These are phyloP conservation scores for Posidonia oceanica DNA, from an alignment of 116 monocot species.

Conservation along the genomic window DNA sequence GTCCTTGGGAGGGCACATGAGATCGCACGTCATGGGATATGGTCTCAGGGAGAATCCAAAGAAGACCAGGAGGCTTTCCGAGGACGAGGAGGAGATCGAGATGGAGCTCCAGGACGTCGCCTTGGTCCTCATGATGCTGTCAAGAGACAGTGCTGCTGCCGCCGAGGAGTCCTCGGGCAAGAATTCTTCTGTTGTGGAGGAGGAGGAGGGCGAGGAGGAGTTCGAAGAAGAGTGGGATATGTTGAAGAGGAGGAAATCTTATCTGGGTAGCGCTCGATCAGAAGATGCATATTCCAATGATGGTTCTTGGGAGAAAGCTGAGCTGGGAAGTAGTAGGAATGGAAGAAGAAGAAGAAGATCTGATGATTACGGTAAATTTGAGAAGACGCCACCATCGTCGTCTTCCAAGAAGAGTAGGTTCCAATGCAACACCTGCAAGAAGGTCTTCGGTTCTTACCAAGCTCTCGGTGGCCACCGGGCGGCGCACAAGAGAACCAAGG, in stretches of 20 bases:
- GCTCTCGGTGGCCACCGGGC: slow-evolving; percentile 58
- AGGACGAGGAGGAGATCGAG: slow-evolving; percentile 7
- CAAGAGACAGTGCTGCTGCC: slow-evolving; percentile 5
- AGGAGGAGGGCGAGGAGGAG: background rate
- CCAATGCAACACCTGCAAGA: slow-evolving; percentile 33
- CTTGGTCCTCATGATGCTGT: slow-evolving; percentile 12
- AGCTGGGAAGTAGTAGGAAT: background rate
- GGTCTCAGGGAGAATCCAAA: slow-evolving; percentile 48
- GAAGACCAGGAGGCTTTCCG: slow-evolving; percentile 25
- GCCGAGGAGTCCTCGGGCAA: slow-evolving; percentile 11
- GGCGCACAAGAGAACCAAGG: slow-evolving; percentile 14
- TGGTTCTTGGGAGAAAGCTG: background rate
- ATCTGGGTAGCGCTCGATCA: background rate
- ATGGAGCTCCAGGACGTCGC: slow-evolving; percentile 9
- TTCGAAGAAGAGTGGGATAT: slow-evolving; percentile 1
- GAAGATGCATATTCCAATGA: background rate
- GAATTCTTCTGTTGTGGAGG: slow-evolving; percentile 9
- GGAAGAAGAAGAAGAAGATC: background rate
- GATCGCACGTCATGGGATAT: slow-evolving; percentile 37
- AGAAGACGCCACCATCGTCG: background rate
- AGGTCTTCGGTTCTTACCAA: slow-evolving; percentile 37
- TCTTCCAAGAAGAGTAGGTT: slow-evolving; percentile 6
- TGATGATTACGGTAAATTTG: background rate
- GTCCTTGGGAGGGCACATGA: slow-evolving; percentile 65
- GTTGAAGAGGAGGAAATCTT: background rate